Base-by-base conservation (phyloP, 1,284 basidiomycete genomes). In the Ceratobasidium papillatum region DNA sequence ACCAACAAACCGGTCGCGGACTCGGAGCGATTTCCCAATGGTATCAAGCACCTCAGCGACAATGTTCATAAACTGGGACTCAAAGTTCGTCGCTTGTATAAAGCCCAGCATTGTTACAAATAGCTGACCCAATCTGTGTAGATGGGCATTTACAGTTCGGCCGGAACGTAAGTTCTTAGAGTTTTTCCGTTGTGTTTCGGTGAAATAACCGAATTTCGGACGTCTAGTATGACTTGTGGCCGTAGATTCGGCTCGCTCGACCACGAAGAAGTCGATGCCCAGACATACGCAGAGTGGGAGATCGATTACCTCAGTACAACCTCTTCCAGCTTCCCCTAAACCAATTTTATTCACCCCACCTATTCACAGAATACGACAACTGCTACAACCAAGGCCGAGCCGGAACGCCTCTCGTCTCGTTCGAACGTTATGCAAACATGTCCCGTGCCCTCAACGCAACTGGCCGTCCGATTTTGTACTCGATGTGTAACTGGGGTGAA, bases 401-500 rank as follows among this genome's bases (percentile, higher is more conserved):
- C 0, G 84, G 85, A 5, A 85, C 83, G 0, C 83, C 83, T 7
- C 76, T 79, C 34, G 80, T 85, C 43, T 85, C 85, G 0, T 83
- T 81, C 62, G 79, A 82, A 34, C 82, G 86, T n/a, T 88, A 85
- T 78, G 80, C 79, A 3, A 81, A 83, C 3, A 90, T 90, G 88
- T 80, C 83, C 72, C 82, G 86, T 56, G 87, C 87, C 0, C 80
- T 90, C 12, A 80, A 80, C 56, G 82, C 82, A 0, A 87, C 86
- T 0, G 84, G 83, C 3, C 84, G 85, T 8, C 82, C 84, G 0
- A 85, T 88, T 56, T 81, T 88, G 2, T 89, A 86, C 78, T 86
- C 86, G 9, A 82, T 88, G 34, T 88, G 88, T 69, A 85, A 88
- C 78, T 88, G 88, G 87, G 77, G 77, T 4, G 63, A 77, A 32